These are phyloP conservation scores for Phlebopus sp. DNA, from an alignment of 1,284 basidiomycete species.

Conservation along the genomic window DNA sequence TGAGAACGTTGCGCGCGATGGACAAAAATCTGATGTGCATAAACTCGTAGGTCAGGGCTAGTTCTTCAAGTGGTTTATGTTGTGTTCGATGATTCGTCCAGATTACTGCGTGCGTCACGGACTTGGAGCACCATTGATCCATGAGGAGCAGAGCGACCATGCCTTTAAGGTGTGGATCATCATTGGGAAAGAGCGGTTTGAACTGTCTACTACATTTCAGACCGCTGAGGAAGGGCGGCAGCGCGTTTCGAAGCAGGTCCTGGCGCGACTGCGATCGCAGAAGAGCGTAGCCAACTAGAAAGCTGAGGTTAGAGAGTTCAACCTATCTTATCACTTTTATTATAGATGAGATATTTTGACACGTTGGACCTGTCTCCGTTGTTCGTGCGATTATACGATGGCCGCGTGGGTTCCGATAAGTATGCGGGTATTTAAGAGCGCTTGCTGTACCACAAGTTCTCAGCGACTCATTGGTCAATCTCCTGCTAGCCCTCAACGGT, in stretches of 20 bases:
- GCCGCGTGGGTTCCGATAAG: background rate
- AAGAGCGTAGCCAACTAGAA: background rate
- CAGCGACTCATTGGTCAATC: background rate
- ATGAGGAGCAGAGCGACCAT: slow-evolving; percentile 22
- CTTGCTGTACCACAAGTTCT: background rate
- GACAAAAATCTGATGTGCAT: slow-evolving; percentile 23
- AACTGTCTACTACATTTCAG: slow-evolving; percentile 36
- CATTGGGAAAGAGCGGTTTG: slow-evolving; percentile 39
- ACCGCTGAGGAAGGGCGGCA: slow-evolving; percentile 37
- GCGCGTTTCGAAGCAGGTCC: slow-evolving; percentile 39
- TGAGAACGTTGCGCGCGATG: slow-evolving; percentile 4
- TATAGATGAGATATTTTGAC: background rate
- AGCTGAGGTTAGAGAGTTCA: background rate
- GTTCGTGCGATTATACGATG: background rate
- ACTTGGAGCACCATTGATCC: slow-evolving; percentile 32
- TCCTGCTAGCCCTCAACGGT: background rate
- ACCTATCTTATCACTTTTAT: background rate
- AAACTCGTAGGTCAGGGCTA: slow-evolving; percentile 26
- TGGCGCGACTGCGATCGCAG: slow-evolving; percentile 32
- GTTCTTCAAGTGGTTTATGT: slow-evolving; percentile 3
- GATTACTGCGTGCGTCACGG: slow-evolving; percentile 33
- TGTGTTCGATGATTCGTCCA: slow-evolving; percentile 8
- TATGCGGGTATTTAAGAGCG: background rate
- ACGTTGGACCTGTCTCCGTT: background rate
- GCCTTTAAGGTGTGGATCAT: slow-evolving; percentile 42